Percentiles rank a stretch among this genome's conserved stretches.
These are phyloP conservation scores for Adansonia grandidieri DNA, from an alignment of 441 rosid genomes.

Conservation along the genomic window DNA sequence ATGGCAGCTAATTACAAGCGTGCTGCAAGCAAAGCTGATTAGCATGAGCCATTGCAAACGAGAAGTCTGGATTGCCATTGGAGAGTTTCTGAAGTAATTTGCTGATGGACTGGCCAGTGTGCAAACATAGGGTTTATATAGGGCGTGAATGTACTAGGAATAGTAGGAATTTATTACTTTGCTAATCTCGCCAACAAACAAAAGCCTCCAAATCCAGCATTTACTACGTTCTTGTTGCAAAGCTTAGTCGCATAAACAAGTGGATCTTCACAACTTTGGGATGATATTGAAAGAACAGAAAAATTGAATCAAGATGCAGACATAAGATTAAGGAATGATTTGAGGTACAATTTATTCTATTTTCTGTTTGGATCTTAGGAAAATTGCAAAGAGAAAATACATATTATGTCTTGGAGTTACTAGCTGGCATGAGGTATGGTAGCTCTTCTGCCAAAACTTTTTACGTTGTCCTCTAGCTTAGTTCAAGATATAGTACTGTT, in stretches of 20 bases:
- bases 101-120: background rate
- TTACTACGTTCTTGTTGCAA: slow-evolving; percentile 20
- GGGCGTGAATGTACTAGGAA: background rate
- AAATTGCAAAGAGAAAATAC: background rate
- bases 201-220: slow-evolving; percentile 17
- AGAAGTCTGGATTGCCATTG: slow-evolving; percentile 29
- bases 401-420: background rate
- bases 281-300: slow-evolving; percentile 10
- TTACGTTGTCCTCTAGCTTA: background rate
- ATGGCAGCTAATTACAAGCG: slow-evolving; percentile 26
- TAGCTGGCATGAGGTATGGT: background rate
- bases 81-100: background rate
- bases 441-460: background rate
- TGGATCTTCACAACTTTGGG: background rate
- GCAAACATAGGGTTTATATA: slow-evolving; percentile 11
- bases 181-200: background rate
- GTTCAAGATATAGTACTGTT: background rate
- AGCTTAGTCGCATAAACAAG: background rate
- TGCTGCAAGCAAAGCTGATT: slow-evolving; percentile 11
- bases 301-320: background rate
- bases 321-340: background rate
- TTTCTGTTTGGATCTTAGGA: slow-evolving; percentile 8
- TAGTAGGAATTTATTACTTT: background rate
- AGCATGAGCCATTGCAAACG: slow-evolving; percentile 3
- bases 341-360: background rate